phyloP scores from a whole-genome alignment of 1,284 basidiomycete species.

The Ceratobasidium sp. region DNA sequence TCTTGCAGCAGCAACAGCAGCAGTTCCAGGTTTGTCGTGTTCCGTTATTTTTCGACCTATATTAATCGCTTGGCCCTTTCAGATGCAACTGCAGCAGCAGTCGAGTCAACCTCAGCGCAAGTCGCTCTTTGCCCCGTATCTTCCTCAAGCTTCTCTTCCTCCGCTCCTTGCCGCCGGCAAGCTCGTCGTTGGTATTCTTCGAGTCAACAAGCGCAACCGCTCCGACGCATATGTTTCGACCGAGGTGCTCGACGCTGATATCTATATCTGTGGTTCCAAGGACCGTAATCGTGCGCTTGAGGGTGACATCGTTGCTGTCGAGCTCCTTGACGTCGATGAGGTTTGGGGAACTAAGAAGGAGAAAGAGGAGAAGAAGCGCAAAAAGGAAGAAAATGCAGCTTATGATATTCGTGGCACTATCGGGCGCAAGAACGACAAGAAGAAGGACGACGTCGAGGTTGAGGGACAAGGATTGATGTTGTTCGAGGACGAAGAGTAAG shows the following conservation, averaged over 20 bases:
- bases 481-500: constrained; percentile 96
- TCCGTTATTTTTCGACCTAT: background rate
- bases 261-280: constrained; percentile 98
- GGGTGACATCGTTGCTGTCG: constrained; percentile 98
- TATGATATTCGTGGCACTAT: constrained; percentile 83
- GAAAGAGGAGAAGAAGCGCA: constrained; percentile 99
- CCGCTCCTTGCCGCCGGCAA: constrained; percentile 98
- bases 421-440: constrained; percentile 96
- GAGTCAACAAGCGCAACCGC: constrained; percentile 99
- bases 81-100: constrained; percentile 89
- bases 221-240: constrained; percentile 99
- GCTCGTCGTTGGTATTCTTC: constrained; percentile 95
- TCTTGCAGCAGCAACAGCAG: constrained; percentile 89
- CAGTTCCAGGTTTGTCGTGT: constrained; percentile 65
- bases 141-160: constrained; percentile 97
- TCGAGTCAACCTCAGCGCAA: constrained; percentile 94
- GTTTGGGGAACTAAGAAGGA: constrained; percentile 99
- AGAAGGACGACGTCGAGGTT: constrained; percentile 99
- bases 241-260: constrained; percentile 97
- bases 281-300: constrained; percentile 99
- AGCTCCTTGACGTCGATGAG: constrained; percentile 97
- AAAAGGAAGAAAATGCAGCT: constrained; percentile 98
- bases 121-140: constrained; percentile 98
- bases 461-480: constrained; percentile 97
- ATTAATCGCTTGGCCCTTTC: constrained; percentile 43